Base-by-base conservation (phyloP, 768 basidiomycete species). In the Phylloporus sp. region DNA sequence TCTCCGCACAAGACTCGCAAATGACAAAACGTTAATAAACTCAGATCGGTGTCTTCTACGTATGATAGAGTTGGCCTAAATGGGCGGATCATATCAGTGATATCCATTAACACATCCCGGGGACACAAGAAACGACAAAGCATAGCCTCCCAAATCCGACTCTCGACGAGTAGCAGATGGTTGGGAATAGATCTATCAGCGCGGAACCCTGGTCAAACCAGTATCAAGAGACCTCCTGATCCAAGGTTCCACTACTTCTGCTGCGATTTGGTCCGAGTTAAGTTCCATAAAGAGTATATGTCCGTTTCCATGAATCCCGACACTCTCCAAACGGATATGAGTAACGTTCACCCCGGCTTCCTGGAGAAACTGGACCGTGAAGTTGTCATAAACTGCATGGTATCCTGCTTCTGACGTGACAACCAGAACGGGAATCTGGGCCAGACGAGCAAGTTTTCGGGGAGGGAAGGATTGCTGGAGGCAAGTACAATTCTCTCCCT, bases 271-370 rank as follows among this genome's bases (percentile, higher is more conserved):
- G 32, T 73, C 50, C 10, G 64, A 71, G 57, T 81, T 80, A 51
- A 69, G 73, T 49, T 81, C 79, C 75, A 81, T 76, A 54, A 80
- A 79, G 66, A 81, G 73, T 73, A 81, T 74, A 63, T 81, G 79
- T 2, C 76, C 79, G 55, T 81, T 81, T 38, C 79, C 79, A 46
- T 64, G 71, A 22, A 81, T 75, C 8, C 79, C 79, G 2, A 76
- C 55, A 27, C 70, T 68, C n/a, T 61, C 64, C 16, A 81, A 59
- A 15, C 63, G 63, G 34, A 76, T 58, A 53, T 76, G 73, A 15
- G 74, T 65, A 6, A 78, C 76, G 16, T 61, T 47, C 18, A 79
- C 76, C 0, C 78, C 79, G 0, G 75, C 79, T 43, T 74, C 70
- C 22, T 46, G 55, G 49, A 81, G 61, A 59, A 70, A 81, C 27